Evolutionary conservation across 805 yeast species (phyloP).

Genomic region (Myxozyma vanderwaltii): DNA sequence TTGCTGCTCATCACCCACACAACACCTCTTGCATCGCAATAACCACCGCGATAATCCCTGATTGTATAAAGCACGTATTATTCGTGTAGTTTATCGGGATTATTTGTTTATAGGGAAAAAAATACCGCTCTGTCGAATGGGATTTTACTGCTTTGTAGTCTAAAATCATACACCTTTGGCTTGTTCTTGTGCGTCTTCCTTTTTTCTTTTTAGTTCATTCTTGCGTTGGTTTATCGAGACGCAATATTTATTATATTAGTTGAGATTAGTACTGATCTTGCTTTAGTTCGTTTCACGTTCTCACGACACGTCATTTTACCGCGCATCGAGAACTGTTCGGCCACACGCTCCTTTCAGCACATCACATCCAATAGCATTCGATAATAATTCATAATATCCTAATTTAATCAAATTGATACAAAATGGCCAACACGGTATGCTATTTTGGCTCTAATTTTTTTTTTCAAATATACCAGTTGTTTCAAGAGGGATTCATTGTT

Average conservation of each 20-base stretch:
- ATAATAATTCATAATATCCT: too few relatives aligned
- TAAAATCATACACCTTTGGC: not conserved
- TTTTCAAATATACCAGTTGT: too few relatives aligned
- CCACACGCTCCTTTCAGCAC: too few relatives aligned
- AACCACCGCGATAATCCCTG: too few relatives aligned
- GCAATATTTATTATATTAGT: too few relatives aligned
- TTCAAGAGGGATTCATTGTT: too few relatives aligned
- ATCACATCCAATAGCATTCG: too few relatives aligned
- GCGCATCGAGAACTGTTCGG: not conserved
- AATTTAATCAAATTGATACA: not conserved
- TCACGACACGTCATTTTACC: not conserved
- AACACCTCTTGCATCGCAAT: not conserved
- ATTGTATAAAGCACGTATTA: too few relatives aligned
- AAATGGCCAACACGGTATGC: constrained; percentile 25
- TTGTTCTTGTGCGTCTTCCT: not conserved
- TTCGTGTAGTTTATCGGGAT: not conserved
- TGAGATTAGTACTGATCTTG: too few relatives aligned
- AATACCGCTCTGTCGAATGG: not conserved
- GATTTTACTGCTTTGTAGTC: not conserved
- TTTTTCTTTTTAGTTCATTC: too few relatives aligned
- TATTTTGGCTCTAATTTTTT: too few relatives aligned
- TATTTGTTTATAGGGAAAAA: not conserved
- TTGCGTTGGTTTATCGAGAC: not conserved
- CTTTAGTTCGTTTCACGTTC: too few relatives aligned
- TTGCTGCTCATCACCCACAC: not conserved